Evolutionary conservation across 192 early-diverging fungal genomes (phyloP), one percentile per base, ranked within the genome.

Genomic region (Spinellus fusiger): DNA sequence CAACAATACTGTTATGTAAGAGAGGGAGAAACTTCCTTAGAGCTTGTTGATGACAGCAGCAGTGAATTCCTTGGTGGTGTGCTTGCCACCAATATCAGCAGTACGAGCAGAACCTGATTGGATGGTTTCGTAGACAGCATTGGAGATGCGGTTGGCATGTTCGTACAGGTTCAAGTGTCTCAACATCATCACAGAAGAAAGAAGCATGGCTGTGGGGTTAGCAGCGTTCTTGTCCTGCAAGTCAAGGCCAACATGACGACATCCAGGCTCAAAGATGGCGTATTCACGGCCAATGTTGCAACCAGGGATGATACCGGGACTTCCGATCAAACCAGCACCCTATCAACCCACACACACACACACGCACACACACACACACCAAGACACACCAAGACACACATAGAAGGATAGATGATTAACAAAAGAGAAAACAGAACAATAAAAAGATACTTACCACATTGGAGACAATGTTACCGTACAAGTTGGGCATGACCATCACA

Each of bases 381-480:
- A 49, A 49, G 18, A 18, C 18, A 37, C 48, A 49, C 23, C 18
- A 12, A 6, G 5, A 16, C 48, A 18, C 7, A 55, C 10, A 29
- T 44, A 47, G 10, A 58, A 8, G 26, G 0, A 46, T 28, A 40
- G 16, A 20, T 37, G 35, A 13, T 37, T 37, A 37, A 37, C 13
- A 9, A 37, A 13, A 13, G 51, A 31, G 5, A 32, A 22, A 5
- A 22, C 51, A 25, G 25, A 13, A 1, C 9, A n/a, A 20, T 8
- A 18, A 54, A 16, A 15, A 9, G n/a, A 32, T 52, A 65, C 64
- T 65, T 65, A 65, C 64, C 59, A 99, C 89, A 79, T 99, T 99
- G 69, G 91, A 93, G 52, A 98, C 88, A 72, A 99, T 99, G 87
- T 93, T 98, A 67, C 96, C 96, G 80, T 99, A 99, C 75, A 99